Percentiles rank a stretch among this genome's conserved stretches.
Evolutionary conservation across 2,329 filamentous ascomycete species (phyloP).

Genomic region (Davidsoniella eucalypti): DNA sequence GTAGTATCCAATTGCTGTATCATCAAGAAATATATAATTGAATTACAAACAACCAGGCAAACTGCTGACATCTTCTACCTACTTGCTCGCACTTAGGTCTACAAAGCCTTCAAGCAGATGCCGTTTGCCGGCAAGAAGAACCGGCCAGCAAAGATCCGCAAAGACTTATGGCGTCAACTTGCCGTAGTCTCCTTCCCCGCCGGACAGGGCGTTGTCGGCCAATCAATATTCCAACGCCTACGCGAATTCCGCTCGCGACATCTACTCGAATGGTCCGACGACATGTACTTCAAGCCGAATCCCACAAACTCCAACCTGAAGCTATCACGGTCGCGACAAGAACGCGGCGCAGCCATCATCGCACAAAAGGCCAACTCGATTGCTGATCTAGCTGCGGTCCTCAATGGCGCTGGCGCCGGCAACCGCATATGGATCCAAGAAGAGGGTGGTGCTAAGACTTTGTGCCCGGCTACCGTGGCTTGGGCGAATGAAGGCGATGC

Average conservation of each 20-base stretch:
- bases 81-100: slow-evolving; percentile 17
- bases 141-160: slow-evolving; percentile 43
- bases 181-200: slow-evolving; percentile 41
- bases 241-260: slow-evolving; percentile 48
- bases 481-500: slow-evolving; percentile 34
- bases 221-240: slow-evolving; percentile 44
- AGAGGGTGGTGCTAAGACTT: slow-evolving; percentile 15
- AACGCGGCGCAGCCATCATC: slow-evolving; percentile 37
- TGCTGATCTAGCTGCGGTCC: slow-evolving; percentile 45
- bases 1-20: slow-evolving; percentile 14
- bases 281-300: slow-evolving; percentile 26
- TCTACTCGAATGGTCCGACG: slow-evolving; percentile 42
- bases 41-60: no score
- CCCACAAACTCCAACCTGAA: slow-evolving; percentile 20
- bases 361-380: slow-evolving; percentile 45
- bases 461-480: slow-evolving; percentile 30
- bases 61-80: background rate
- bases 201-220: slow-evolving; percentile 36
- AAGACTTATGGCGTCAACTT: slow-evolving; percentile 50
- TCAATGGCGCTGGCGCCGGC: slow-evolving; percentile 34
- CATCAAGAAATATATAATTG: background rate
- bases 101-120: slow-evolving; percentile 37
- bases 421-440: slow-evolving; percentile 26
- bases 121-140: slow-evolving; percentile 54
- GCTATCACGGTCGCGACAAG: slow-evolving; percentile 22